Evolutionary conservation across 805 yeast genomes (phyloP).

Genomic region (Ogataea thermomethanolica): DNA sequence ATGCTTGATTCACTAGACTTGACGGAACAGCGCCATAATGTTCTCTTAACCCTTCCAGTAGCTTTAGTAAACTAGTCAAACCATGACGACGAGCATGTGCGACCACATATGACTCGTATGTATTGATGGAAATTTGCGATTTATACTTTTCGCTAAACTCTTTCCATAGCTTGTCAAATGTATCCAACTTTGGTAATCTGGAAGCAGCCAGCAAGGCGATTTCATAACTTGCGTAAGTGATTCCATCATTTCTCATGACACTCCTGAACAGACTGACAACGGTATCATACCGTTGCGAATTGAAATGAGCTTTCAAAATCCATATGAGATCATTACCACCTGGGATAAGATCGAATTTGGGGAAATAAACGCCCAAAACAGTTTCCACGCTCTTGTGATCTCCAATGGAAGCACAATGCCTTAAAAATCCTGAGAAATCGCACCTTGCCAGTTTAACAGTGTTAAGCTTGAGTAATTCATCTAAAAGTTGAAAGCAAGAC

Average conservation of each 20-base stretch:
- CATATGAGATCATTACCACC: slow-evolving; percentile 20
- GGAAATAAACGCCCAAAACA: slow-evolving; percentile 22
- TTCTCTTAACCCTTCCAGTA: slow-evolving; percentile 16
- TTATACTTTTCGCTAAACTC: slow-evolving; percentile 10
- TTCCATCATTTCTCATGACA: slow-evolving; percentile 4
- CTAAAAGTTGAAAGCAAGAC: slow-evolving; percentile 33
- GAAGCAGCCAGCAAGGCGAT: slow-evolving; percentile 26
- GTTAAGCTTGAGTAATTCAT: slow-evolving; percentile 21
- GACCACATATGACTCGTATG: slow-evolving; percentile 22
- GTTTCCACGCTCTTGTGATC: slow-evolving; percentile 26
- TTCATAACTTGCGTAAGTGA: slow-evolving; percentile 15
- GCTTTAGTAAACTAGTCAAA: slow-evolving; percentile 11
- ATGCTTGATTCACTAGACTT: slow-evolving; percentile 25
- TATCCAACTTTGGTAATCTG: slow-evolving; percentile 11
- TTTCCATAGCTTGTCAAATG: slow-evolving; percentile 24
- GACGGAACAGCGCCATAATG: slow-evolving; percentile 19
- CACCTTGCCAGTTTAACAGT: slow-evolving; percentile 9
- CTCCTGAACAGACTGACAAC: slow-evolving; percentile 19
- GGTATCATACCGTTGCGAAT: slow-evolving; percentile 22
- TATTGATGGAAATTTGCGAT: slow-evolving; percentile 12
- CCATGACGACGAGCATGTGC: slow-evolving; percentile 20
- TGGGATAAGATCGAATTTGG: slow-evolving; percentile 21
- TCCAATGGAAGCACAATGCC: slow-evolving; percentile 20
- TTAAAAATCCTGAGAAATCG: slow-evolving; percentile 20
- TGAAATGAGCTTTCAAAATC: slow-evolving; percentile 25